Percentiles rank a stretch among this genome's conserved stretches.
These are phyloP conservation scores for Penicillium sp. DNA, from an alignment of 2,329 filamentous ascomycete genomes.

Conservation along the genomic window DNA sequence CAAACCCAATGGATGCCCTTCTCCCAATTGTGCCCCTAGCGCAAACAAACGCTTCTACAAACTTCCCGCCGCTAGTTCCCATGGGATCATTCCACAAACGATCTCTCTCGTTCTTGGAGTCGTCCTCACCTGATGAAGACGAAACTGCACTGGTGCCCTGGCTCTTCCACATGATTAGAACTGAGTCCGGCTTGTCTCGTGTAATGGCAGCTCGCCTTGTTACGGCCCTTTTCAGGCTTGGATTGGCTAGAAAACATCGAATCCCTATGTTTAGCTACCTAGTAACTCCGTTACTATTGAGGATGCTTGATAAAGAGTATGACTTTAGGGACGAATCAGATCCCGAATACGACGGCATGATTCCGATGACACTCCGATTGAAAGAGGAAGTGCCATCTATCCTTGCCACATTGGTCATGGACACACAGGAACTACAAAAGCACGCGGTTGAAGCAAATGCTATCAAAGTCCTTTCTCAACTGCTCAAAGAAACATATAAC, in stretches of 20 bases:
- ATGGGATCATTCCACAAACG: conserved; percentile 33
- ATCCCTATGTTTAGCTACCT: conserved; percentile 63
- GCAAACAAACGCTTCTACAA: conserved; percentile 33
- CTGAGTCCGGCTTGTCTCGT: conserved; percentile 55
- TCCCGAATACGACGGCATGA: conserved; percentile 33
- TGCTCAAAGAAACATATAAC: conserved; percentile 65
- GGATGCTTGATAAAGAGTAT: conserved; percentile 58
- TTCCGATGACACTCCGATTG: conserved; percentile 49
- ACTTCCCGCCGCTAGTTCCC: conserved; percentile 54
- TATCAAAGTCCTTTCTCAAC: conserved; percentile 58
- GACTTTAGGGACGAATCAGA: conserved; percentile 37
- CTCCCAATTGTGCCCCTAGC: conserved; percentile 50
- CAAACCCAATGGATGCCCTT: conserved; percentile 62
- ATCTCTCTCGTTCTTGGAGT: conserved; percentile 32
- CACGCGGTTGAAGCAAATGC: conserved; percentile 70
- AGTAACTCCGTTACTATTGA: conserved; percentile 66
- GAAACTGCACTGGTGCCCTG: conserved; percentile 71
- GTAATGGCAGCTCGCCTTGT: conserved; percentile 67
- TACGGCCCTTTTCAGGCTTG: conserved; percentile 65
- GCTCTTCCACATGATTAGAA: conserved; percentile 63
- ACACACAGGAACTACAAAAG: conserved; percentile 75
- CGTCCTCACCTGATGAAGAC: conserved; percentile 51
- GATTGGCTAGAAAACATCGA: conserved; percentile 61
- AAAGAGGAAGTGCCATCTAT: conserved; percentile 70
- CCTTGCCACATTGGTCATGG: conserved; percentile 72